A percentile compares a stretch with the other conserved stretches of the same genome.
phyloP scores from a whole-genome alignment of 192 early-diverging fungal species.

The Linnemannia zychae region DNA sequence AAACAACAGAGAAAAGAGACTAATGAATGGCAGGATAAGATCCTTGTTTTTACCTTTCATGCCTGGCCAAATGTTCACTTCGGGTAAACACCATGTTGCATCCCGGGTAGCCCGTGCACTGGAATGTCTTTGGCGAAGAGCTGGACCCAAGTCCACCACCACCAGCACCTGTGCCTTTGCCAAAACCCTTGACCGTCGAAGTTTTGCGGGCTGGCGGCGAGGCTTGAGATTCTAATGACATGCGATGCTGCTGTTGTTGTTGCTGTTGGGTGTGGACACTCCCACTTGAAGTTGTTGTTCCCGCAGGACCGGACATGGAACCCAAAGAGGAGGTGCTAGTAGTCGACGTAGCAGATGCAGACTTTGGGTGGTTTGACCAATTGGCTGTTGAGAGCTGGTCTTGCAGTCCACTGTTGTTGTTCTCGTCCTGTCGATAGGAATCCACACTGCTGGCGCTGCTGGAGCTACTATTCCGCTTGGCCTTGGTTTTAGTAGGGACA shows the following conservation, averaged over 20 bases:
- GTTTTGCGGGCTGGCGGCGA: slow-evolving; percentile 16
- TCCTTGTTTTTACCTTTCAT: slow-evolving; percentile 37
- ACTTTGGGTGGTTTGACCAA: slow-evolving; percentile 23
- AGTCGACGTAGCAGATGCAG: slow-evolving; percentile 9
- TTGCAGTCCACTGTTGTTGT: no score
- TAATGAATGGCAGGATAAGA: not conserved
- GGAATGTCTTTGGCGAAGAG: slow-evolving; percentile 50
- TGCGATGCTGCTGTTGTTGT: not conserved
- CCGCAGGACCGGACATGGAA: not conserved
- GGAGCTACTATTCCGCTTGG: slow-evolving; percentile 28
- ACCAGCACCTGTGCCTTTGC: slow-evolving; percentile 9
- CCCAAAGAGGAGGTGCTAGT: not conserved
- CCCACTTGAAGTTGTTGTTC: not conserved
- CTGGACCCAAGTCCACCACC: slow-evolving; percentile 13
- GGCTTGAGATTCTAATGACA: slow-evolving; percentile 15
- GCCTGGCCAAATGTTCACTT: slow-evolving; percentile 54
- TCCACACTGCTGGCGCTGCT: slow-evolving; percentile 34
- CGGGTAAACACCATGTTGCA: slow-evolving; percentile 56
- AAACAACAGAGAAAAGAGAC: not conserved
- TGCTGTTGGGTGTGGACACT: not conserved
- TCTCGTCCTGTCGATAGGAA: slow-evolving; percentile 41
- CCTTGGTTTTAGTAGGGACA: slow-evolving; percentile 41
- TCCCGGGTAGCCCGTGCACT: slow-evolving; percentile 56
- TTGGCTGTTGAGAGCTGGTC: not conserved
- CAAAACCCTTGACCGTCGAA: slow-evolving; percentile 12